Base-by-base conservation (phyloP, 2,329 filamentous ascomycete species). In the Colletotrichum coccodes region DNA sequence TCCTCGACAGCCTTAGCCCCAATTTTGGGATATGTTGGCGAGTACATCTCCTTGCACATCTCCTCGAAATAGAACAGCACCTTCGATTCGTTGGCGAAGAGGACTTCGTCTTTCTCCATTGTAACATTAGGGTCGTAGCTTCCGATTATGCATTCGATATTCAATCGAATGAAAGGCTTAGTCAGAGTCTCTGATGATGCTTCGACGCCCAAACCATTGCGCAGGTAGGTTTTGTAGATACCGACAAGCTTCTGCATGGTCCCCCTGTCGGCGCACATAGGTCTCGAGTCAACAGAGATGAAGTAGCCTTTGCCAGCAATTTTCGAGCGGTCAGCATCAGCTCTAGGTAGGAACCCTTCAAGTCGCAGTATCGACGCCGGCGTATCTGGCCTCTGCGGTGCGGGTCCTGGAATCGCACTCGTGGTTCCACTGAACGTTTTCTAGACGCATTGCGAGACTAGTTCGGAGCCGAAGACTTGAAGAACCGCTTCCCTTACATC, bases 81-180 rank as follows among this genome's bases (percentile, higher is more conserved):
- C 2, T 60, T 56, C 2, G 77, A 54, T 70, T 90, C 86, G 58
- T 93, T 82, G 5, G 81, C 82, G 74, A 95, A 94, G 1, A 94
- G 74, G 2, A 95, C 85, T 73, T 94, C 89, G 64, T 93, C 89
- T 75, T 95, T 95, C 4, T 88, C 83, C 4, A 92, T 88, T 68
- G 94, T 89, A 6, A 94, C 79, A 72, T 94, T 95, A 1, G 86
- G 83, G 78, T 95, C 92, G 73, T 95, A 95, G 66, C 83, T 90
- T 32, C 85, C 84, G 1, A 81, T 75, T 0, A 88, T 85, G 73
- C 91, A 94, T 16, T 76, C 76, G 34, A 95, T 89, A 64, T 89
- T 86, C 42, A 95, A 78, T 46, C 84, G 84, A 46, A 94, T 78
- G 74, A 94, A 94, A 0, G 86, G 85, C 58, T 88, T 85, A 21